Percentiles rank a stretch among this genome's conserved stretches.
These are phyloP conservation scores for Chrysanthemum makinoi DNA, from an alignment of 129 eudicot species.

Conservation along the genomic window DNA sequence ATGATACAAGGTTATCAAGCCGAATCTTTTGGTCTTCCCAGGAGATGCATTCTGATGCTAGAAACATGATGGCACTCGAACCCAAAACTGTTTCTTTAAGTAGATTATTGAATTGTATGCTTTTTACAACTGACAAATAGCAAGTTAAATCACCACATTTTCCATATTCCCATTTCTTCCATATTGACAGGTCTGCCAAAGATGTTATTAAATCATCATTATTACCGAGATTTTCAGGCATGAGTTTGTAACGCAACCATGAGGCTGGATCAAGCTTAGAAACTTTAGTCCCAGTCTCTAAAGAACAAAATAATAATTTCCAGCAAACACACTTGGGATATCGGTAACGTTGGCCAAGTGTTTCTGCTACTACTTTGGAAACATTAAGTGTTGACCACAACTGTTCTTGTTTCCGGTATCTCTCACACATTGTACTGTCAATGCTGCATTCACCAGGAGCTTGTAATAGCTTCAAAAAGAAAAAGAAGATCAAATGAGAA, in stretches of 20 bases:
- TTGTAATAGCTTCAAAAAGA: slow-evolving; percentile 44
- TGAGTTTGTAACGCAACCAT: slow-evolving; percentile 72
- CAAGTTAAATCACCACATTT: slow-evolving; percentile 42
- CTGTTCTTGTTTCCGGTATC: slow-evolving; percentile 53
- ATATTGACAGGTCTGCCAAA: slow-evolving; percentile 58
- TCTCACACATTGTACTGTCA: slow-evolving; percentile 54
- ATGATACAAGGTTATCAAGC: slow-evolving; percentile 50
- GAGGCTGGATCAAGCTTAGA: slow-evolving; percentile 33
- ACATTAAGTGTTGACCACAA: slow-evolving; percentile 75
- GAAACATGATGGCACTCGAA: slow-evolving; percentile 65
- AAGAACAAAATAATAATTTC: slow-evolving; percentile 64
- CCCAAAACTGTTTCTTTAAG: slow-evolving; percentile 45
- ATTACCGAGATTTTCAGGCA: slow-evolving; percentile 42
- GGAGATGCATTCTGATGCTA: slow-evolving; percentile 58
- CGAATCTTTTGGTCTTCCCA: slow-evolving; percentile 58
- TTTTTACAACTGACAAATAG: slow-evolving; percentile 69
- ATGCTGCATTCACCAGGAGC: slow-evolving; percentile 46
- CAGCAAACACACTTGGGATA: slow-evolving; percentile 75
- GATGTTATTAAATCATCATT: slow-evolving; percentile 47
- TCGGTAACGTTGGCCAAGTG: slow-evolving; percentile 51
- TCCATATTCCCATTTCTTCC: slow-evolving; percentile 61
- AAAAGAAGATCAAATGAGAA: slow-evolving; percentile 14
- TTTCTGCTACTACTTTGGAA: slow-evolving; percentile 64
- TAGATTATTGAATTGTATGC: slow-evolving; percentile 28
- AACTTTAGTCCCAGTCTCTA: slow-evolving; percentile 25